Base-by-base conservation (phyloP, 352 stramenopile genomes). In the Globisporangium cystogenes region DNA sequence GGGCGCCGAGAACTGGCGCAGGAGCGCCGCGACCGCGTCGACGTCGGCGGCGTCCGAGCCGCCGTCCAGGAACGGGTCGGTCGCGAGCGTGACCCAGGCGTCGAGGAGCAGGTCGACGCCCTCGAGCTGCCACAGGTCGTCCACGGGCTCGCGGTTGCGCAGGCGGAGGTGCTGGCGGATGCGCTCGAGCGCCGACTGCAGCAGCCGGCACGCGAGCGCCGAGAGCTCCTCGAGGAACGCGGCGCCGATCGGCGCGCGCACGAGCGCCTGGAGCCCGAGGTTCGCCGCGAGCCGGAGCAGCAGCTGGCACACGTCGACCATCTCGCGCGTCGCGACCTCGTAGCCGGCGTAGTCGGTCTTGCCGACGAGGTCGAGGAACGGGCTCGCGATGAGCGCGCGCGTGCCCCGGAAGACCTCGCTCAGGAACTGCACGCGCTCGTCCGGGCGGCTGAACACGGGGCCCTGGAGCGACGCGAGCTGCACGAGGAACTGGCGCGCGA, bases 281-380 rank as follows among this genome's bases (percentile, higher is more conserved):
- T 91, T 94, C 55, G 72, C 87, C 20, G 89, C 74, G 33, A 94
- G 60, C 1, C 84, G 77, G 53, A 86, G 90, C 26, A 89, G 62
- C 23, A 94, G 54, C 46, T 91, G 84, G 37, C 84, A 93, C 49
- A 87, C 82, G 45, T 94, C 84, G 29, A 94, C 91, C 64, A 93
- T 63, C 47, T 94, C 84, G 16, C 74, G 75, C 20, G 81, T 90
- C 23, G 82, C 81, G 16, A 92, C 70, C 47, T 90, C 82, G 35
- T 85, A 78, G 0, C 61, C 76, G 1, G 68, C 70, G n/a, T 79
- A 69, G 64, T 90, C 76, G 3, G 72, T 81, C 46, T 75, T 67
- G 1, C 76, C 53, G 26, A 91, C 55, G 31, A 92, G 66, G 21
- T 91, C 75, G n/a, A 94, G 61, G 50, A 93, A 90, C 51, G 77